phyloP scores from a whole-genome alignment of 2,329 filamentous ascomycete genomes.

The Sclerotinia trifoliorum region DNA sequence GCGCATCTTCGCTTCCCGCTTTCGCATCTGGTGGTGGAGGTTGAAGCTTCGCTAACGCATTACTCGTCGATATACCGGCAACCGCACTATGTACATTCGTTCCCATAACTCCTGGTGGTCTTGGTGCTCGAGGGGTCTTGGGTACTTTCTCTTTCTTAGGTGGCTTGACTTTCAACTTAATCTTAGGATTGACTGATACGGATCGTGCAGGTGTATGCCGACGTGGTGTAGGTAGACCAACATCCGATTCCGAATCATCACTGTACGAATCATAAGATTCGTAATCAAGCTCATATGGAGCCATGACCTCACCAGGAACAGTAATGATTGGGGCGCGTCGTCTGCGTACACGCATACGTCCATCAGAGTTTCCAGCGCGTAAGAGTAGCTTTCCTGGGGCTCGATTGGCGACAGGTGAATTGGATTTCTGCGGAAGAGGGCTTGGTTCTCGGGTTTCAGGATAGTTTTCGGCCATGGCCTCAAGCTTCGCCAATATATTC shows the following conservation, averaged over 20 bases:
- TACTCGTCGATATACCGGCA: conserved; percentile 42
- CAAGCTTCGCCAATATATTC: conserved; percentile 57
- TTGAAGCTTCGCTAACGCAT: conserved; percentile 44
- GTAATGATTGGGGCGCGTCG: conserved; percentile 56
- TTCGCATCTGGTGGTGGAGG: conserved; percentile 61
- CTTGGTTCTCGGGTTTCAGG: conserved; percentile 52
- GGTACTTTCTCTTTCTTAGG: conserved; percentile 31
- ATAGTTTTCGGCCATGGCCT: conserved; percentile 60
- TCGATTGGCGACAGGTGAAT: conserved; percentile 54
- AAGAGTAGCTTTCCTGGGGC: conserved; percentile 47
- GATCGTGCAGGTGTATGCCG: conserved; percentile 32
- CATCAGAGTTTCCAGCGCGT: conserved; percentile 45
- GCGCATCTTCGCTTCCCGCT: conserved; percentile 57
- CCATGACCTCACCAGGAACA: conserved; percentile 64
- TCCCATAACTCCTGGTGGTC: conserved; percentile 39
- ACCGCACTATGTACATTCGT: conserved; percentile 41
- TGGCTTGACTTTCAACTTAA: conserved; percentile 38
- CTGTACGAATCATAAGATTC: conserved; percentile 49
- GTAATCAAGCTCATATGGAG: conserved; percentile 64
- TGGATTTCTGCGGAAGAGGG: conserved; percentile 45
- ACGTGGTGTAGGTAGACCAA: conserved; percentile 40
- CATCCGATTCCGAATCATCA: conserved; percentile 33
- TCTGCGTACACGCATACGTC: conserved; percentile 30
- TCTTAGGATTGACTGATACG: conserved; percentile 27
- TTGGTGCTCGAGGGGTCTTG: conserved; percentile 35